Conservation (phyloP, 2,329 filamentous ascomycete species). For the Trichophyton simii region DNA sequence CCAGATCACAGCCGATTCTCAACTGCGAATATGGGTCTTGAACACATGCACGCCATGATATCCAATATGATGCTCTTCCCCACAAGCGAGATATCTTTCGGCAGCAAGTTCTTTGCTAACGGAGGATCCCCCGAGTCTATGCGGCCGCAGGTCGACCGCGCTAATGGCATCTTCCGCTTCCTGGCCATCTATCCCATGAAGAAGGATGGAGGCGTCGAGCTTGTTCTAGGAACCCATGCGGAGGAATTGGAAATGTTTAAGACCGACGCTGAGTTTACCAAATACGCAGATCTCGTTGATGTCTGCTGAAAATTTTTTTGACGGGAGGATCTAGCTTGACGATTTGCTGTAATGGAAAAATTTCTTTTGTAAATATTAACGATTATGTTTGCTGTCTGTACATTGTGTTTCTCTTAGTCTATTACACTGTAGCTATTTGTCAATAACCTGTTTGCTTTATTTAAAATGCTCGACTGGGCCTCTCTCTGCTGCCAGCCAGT, state of each 20-base stretch:
- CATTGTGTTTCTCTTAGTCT: background rate
- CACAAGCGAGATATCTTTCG: background rate
- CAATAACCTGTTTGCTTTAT: background rate
- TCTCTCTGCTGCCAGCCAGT: too few relatives aligned
- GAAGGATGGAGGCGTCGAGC: constrained; percentile 3
- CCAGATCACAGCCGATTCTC: constrained; percentile 4
- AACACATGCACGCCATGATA: constrained; percentile 6
- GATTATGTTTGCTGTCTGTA: background rate
- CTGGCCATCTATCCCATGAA: constrained; percentile 5
- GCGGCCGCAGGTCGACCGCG: constrained; percentile 2
- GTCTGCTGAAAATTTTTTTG: background rate
- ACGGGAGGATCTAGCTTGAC: background rate
- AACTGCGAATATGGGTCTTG: constrained; percentile 4
- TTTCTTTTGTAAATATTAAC: background rate
- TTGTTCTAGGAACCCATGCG: constrained; percentile 1
- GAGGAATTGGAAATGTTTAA: constrained; percentile 6
- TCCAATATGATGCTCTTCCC: constrained; percentile 6
- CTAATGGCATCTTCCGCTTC: constrained; percentile 2
- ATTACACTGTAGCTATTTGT: background rate
- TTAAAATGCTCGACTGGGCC: too few relatives aligned
- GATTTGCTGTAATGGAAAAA: background rate
- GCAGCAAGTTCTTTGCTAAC: background rate
- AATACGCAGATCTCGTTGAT: constrained; percentile 1
- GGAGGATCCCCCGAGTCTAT: constrained; percentile 3
- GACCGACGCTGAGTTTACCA: background rate